Base-by-base conservation (phyloP, 768 basidiomycete species). In the Phanerochaete sordida region DNA sequence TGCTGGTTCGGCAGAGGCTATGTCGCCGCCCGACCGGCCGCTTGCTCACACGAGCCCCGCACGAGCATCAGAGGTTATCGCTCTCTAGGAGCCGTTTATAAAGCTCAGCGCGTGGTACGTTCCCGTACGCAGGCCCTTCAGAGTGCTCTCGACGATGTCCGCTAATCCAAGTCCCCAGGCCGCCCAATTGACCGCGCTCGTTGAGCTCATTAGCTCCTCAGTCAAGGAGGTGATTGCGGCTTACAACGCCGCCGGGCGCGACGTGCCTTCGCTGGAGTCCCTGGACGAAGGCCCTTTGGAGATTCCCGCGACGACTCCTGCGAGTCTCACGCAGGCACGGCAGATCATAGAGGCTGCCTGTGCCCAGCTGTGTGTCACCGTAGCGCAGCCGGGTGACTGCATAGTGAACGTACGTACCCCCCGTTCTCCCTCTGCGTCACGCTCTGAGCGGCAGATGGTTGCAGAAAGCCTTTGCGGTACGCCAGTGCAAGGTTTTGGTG, bases 251-350 rank as follows among this genome's bases (percentile, higher is more conserved):
- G 24, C 23, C 6, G 23, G 33, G 19, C 35, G 27, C 12, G n/a
- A 49, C 7, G 6, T 52, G n/a, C 58, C 58, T 16, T 69, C 70
- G 53, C 66, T 63, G 45, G 63, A 60, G 0, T 72, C 70, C 1
- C 63, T 56, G 6, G 59, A 60, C 8, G 64, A 72, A 1, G 78
- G 74, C 8, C 66, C 73, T 48, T 69, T 81, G 12, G 72, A 78
- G 53, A 67, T 63, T 58, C 19, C 66, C 63, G 39, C 74, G 76
- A 37, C 16, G 31, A n/a, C 45, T 12, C 46, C 45, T n/a, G 21
- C 50, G 7, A 39, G 47, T 16, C 24, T 49, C 26, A 49, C 24
- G 13, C 16, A 45, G 37, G 54, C 56, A 27, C 11, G 30, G n/a
- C 49, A 56, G 19, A 43, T 60, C 5, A 35, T 64, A 8, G 39